These are phyloP conservation scores for Zhuliangozyma parablackwelliae DNA, from an alignment of 1,139 yeast species.

Conservation along the genomic window DNA sequence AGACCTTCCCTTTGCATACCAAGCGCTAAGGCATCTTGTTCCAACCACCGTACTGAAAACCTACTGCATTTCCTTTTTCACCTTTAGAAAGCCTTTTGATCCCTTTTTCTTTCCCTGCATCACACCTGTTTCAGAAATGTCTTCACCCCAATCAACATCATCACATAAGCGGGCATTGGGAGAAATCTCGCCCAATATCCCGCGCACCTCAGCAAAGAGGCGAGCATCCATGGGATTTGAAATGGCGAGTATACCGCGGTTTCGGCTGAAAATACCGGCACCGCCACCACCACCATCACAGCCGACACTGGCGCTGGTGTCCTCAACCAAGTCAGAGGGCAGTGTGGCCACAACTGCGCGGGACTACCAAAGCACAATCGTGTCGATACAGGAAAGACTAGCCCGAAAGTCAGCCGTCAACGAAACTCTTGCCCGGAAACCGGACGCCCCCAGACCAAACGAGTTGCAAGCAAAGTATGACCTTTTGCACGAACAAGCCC, in stretches of 20 bases:
- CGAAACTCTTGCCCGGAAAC: constrained; percentile 3
- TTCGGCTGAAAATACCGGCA: not conserved
- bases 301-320: too few species aligned
- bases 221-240: constrained; percentile 8
- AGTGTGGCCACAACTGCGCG: not conserved
- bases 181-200: constrained; percentile 7
- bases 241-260: constrained; percentile 6
- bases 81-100: too few species aligned
- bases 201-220: constrained; percentile 2
- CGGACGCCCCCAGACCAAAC: constrained; percentile 1
- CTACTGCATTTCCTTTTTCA: too few species aligned
- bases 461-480: constrained; percentile 15
- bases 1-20: too few species aligned
- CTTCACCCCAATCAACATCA: constrained; percentile 1
- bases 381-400: constrained; percentile 8
- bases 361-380: constrained; percentile 2
- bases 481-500: constrained; percentile 11
- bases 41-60: too few species aligned
- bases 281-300: too few species aligned
- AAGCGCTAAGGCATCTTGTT: too few species aligned
- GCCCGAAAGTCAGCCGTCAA: constrained; percentile 7
- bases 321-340: too few species aligned
- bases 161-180: constrained; percentile 5
- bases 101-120: constrained; percentile 2
- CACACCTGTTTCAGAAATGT: constrained; percentile 7